A percentile compares a stretch with the other conserved stretches of the same genome.
These are phyloP conservation scores for Paecilomyces niveus DNA, from an alignment of 2,329 filamentous ascomycete species.

Conservation along the genomic window DNA sequence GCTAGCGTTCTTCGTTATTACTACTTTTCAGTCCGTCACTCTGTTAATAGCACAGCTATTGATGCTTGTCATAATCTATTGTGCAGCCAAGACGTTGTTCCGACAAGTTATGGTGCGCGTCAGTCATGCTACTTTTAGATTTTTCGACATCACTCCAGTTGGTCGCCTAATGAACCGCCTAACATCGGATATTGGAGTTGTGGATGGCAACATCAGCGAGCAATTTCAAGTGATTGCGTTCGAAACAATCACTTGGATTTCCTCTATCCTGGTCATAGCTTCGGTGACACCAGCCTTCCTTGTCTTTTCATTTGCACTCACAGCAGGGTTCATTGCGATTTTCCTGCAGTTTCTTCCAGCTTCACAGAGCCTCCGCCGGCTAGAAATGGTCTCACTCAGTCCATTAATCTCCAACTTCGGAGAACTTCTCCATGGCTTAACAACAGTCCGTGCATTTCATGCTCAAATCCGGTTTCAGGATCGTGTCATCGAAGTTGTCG, in stretches of 20 bases:
- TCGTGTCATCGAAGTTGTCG: constrained; percentile 71
- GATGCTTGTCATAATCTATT: constrained; percentile 71
- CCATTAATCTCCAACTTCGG: constrained; percentile 91
- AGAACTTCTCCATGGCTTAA: constrained; percentile 74
- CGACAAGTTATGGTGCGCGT: constrained; percentile 64
- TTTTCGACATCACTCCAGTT: constrained; percentile 84
- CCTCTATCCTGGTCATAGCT: constrained; percentile 70
- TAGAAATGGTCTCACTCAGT: constrained; percentile 84
- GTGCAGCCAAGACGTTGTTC: constrained; percentile 70
- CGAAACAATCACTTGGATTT: constrained; percentile 62
- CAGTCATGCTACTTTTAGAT: constrained; percentile 75
- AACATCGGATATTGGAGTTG: constrained; percentile 80
- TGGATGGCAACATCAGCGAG: constrained; percentile 76
- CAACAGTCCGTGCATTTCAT: constrained; percentile 76
- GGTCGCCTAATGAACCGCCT: constrained; percentile 88
- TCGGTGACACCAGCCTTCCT: constrained; percentile 72
- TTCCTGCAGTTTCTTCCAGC: constrained; percentile 74
- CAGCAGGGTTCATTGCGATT: constrained; percentile 61
- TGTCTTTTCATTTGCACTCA: constrained; percentile 61
- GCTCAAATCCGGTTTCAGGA: constrained; percentile 74
- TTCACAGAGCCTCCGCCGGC: constrained; percentile 71
- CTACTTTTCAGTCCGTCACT: constrained; percentile 51
- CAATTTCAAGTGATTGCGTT: constrained; percentile 67
- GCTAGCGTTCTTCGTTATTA: constrained; percentile 60
- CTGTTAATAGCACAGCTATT: constrained; percentile 58